Evolutionary conservation across 2,329 filamentous ascomycete species (phyloP).

Genomic region (Colletotrichum scovillei): DNA sequence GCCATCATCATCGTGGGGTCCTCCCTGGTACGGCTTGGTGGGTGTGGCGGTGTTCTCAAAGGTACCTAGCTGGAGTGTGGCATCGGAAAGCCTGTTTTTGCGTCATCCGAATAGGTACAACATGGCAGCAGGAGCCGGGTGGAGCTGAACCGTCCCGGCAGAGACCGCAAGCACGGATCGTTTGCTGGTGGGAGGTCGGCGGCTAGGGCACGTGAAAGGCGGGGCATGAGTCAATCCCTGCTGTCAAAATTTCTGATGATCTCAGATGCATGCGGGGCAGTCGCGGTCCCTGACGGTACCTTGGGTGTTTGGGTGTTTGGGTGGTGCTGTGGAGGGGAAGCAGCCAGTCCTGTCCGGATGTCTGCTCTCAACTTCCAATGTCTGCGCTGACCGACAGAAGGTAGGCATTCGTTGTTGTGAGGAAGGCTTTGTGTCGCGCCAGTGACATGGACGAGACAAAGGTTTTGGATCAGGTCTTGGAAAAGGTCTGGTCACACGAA

Average conservation of each 20-base stretch:
- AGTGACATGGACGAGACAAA: not conserved
- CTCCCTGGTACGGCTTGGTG: not conserved
- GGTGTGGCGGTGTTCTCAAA: not conserved
- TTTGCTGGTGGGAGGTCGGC: not conserved
- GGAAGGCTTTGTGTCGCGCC: not conserved
- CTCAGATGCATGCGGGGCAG: conserved; percentile 36
- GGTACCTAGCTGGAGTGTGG: not conserved
- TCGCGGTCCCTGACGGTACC: conserved; percentile 3
- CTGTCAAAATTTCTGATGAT: conserved; percentile 35
- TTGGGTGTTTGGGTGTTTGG: too few relatives aligned
- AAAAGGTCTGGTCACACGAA: conserved; percentile 13
- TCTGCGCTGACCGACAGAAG: not conserved
- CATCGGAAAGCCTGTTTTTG: conserved; percentile 20
- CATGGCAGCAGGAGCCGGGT: not conserved
- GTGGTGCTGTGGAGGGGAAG: conserved; percentile 6
- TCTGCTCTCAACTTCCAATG: not conserved
- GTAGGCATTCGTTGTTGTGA: not conserved
- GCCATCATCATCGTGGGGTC: conserved; percentile 29
- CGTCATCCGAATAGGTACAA: not conserved
- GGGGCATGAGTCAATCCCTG: conserved; percentile 33
- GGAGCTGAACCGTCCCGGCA: not conserved
- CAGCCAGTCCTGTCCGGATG: not conserved
- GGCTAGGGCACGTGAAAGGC: conserved; percentile 32
- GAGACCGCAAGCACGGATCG: conserved; percentile 17
- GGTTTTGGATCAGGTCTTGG: not conserved